phyloP scores from a whole-genome alignment of 1,139 yeast species.

The Komagataea norvegica region DNA sequence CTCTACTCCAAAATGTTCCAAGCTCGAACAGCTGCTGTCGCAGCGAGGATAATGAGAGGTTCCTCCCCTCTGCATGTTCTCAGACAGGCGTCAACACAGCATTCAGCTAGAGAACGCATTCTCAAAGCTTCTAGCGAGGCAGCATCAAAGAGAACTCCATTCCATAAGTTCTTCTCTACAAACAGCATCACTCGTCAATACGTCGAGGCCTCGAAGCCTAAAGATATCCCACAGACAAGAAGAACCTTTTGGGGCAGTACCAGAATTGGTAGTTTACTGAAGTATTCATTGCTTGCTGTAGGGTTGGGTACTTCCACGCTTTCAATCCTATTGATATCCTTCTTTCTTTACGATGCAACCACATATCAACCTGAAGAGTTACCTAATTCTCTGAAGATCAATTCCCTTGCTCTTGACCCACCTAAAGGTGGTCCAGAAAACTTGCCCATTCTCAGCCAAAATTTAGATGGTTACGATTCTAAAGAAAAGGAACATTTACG shows the following conservation, averaged over 20 bases:
- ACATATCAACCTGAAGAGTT: conserved; percentile 43
- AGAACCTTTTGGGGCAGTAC: conserved; percentile 25
- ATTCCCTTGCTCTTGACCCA: conserved; percentile 48
- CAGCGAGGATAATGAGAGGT: no score
- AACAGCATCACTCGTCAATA: conserved; percentile 1
- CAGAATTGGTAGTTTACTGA: conserved; percentile 28
- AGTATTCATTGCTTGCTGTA: conserved; percentile 30
- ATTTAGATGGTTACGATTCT: conserved; percentile 49
- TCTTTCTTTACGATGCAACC: conserved; percentile 59
- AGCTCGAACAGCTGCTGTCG: no score
- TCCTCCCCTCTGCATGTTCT: no score
- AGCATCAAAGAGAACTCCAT: not conserved
- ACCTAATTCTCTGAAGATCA: conserved; percentile 37
- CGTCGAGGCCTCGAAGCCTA: conserved; percentile 15
- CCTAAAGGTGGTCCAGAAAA: conserved; percentile 64
- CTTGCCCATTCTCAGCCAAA: conserved; percentile 49
- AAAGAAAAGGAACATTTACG: conserved; percentile 36
- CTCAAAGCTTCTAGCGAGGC: no score
- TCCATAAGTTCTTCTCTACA: conserved; percentile 13
- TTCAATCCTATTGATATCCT: conserved; percentile 35
- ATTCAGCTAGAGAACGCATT: no score
- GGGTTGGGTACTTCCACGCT: conserved; percentile 41
- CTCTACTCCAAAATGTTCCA: no score
- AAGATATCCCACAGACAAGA: conserved; percentile 16
- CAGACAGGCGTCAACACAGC: no score